These are phyloP conservation scores for Verticillium tricorpus DNA, from an alignment of 2,329 filamentous ascomycete genomes.

Conservation along the genomic window DNA sequence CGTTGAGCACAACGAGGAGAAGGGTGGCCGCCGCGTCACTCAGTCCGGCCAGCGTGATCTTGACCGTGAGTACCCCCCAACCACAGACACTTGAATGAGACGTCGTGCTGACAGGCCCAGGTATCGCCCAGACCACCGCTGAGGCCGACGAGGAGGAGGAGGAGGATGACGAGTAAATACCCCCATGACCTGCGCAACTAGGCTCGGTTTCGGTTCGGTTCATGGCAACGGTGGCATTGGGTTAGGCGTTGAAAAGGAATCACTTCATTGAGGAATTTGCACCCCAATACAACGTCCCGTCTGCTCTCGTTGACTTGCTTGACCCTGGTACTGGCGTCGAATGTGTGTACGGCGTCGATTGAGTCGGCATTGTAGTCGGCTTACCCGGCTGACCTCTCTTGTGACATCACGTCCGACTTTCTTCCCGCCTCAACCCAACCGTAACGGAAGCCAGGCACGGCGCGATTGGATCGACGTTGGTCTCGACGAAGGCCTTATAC, in stretches of 20 bases:
- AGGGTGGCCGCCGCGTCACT: slow-evolving; percentile 97
- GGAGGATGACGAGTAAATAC: slow-evolving; percentile 60
- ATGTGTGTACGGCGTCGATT: neutral
- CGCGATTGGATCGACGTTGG: too few species aligned
- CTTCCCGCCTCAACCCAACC: too few species aligned
- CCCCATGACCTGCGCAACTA: slow-evolving; percentile 1
- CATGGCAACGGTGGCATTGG: slow-evolving; percentile 6
- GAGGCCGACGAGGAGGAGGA: slow-evolving; percentile 66
- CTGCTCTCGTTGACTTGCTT: neutral
- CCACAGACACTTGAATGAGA: too few species aligned
- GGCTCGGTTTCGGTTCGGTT: slow-evolving; percentile 1
- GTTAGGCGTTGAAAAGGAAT: slow-evolving; percentile 10
- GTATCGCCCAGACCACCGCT: slow-evolving; percentile 76
- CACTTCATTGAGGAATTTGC: slow-evolving; percentile 2
- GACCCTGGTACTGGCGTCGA: neutral
- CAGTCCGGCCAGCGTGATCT: slow-evolving; percentile 98
- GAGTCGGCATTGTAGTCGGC: too few species aligned
- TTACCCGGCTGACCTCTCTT: neutral
- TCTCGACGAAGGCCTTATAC: too few species aligned
- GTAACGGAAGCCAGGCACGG: too few species aligned
- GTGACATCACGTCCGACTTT: too few species aligned
- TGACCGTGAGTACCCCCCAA: slow-evolving; percentile 58
- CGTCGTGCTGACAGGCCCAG: slow-evolving; percentile 20
- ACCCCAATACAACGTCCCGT: slow-evolving; percentile 6
- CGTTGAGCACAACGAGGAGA: slow-evolving; percentile 95